Percentiles rank a stretch among this genome's conserved stretches.
Evolutionary conservation across 225 moss, liverwort and hornwort genomes (phyloP).

Genomic region (Neckera pumila): DNA sequence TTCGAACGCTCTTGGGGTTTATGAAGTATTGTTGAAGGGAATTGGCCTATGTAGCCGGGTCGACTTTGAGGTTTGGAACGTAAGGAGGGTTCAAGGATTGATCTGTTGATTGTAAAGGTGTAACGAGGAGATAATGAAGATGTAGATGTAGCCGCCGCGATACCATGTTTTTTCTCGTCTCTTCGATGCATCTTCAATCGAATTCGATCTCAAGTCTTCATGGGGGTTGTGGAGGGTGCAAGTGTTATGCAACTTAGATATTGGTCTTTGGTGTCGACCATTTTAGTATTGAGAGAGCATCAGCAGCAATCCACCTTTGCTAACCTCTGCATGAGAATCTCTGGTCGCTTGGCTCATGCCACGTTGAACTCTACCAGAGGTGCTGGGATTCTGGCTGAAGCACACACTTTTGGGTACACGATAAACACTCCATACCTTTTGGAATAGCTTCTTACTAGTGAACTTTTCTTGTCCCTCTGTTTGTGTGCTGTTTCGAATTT

Average conservation of each 20-base stretch:
- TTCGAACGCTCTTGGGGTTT: slow-evolving; percentile 5
- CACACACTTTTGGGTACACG: slow-evolving; percentile 49
- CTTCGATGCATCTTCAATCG: slow-evolving; percentile 1
- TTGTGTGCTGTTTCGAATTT: neutral
- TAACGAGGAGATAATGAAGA: slow-evolving; percentile 13
- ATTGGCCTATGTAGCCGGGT: neutral
- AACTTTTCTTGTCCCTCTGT: neutral
- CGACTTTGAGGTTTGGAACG: slow-evolving; percentile 6
- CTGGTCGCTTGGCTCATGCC: slow-evolving; percentile 29
- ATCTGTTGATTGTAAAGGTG: slow-evolving; percentile 6
- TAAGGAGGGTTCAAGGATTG: slow-evolving; percentile 6
- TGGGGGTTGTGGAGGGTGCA: slow-evolving; percentile 16
- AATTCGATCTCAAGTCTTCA: slow-evolving; percentile 13
- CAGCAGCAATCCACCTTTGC: slow-evolving; percentile 23
- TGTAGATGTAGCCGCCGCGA: slow-evolving; percentile 20
- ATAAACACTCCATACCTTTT: slow-evolving; percentile 35
- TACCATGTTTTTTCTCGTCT: slow-evolving; percentile 4
- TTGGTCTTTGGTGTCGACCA: slow-evolving; percentile 13
- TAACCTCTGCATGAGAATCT: slow-evolving; percentile 23
- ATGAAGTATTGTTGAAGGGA: neutral
- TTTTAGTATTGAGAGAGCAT: slow-evolving; percentile 15
- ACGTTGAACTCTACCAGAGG: slow-evolving; percentile 28
- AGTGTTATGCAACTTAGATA: slow-evolving; percentile 21
- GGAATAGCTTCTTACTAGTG: slow-evolving; percentile 15
- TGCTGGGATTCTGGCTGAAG: slow-evolving; percentile 38